Evolutionary conservation across 768 basidiomycete species (phyloP), one percentile per base, ranked within the genome.

Genomic region (Panellus pusillus): DNA sequence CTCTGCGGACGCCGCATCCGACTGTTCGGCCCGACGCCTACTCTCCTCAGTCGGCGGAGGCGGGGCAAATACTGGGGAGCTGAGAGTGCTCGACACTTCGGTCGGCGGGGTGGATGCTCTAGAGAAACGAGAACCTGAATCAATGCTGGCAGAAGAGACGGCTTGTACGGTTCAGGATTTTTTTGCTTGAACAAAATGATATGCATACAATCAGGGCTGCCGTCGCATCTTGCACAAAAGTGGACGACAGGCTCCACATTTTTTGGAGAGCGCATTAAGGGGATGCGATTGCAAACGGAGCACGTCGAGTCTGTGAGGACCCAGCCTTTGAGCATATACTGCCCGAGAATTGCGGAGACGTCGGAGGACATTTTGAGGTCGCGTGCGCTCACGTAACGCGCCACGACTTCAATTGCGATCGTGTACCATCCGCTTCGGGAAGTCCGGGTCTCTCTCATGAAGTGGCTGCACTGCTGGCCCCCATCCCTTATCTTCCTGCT

Each of bases 321-420:
- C 88, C 88, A 90, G 61, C 89, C 89, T 67, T 81, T 83, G 58
- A 90, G 72, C 82, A 92, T 83, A 56, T 81, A 86, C 58, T 85
- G 79, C 5, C 87, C 87, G 14, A 91, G 76, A 36, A 71, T 78
- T 54, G 70, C 69, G n/a, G 89, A 82, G 9, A 87, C 77, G 61
- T 86, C 79, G 37, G 31, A 32, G n/a, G 55, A 49, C 54, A 50
- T 55, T 49, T 28, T 4, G 37, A 11, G 31, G 31, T 29, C 39
- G 39, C 13, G 43, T 19, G 8, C n/a, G 2, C 20, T 31, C 9
- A 3, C 19, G 20, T 14, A 27, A 35, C 24, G 18, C 29, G 44
- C 44, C 50, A 52, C 50, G 50, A 52, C 37, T n/a, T 6, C 38
- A 9, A 24, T 24, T 24, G 24, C 28, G 40, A 44, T 51, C 43